Evolutionary conservation across 2,329 filamentous ascomycete species (phyloP).

Genomic region (Fusarium papillatum): DNA sequence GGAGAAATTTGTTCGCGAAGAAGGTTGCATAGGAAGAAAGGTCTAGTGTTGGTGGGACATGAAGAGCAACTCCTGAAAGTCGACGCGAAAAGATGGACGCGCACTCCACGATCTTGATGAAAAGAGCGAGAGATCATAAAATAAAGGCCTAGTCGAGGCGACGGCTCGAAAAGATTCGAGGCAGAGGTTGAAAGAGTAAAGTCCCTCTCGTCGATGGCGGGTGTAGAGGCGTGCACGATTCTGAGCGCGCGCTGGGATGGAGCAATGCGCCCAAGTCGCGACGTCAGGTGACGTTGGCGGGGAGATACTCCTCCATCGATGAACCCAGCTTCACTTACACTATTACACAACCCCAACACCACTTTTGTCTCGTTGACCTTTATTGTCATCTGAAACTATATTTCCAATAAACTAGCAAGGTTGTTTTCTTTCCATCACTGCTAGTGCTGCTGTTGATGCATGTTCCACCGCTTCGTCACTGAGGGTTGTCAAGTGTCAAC

Average conservation of each 20-base stretch:
- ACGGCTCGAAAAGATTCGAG: slow-evolving; percentile 5
- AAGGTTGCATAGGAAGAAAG: slow-evolving; percentile 25
- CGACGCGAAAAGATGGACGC: slow-evolving; percentile 4
- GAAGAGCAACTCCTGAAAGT: slow-evolving; percentile 19
- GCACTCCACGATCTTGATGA: background rate
- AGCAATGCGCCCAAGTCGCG: slow-evolving; percentile 40
- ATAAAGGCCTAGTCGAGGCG: background rate
- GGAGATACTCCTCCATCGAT: background rate
- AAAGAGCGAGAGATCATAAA: background rate
- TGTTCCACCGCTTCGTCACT: background rate
- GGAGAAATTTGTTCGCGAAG: slow-evolving; percentile 22
- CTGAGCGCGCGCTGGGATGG: slow-evolving; percentile 23
- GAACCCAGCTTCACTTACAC: slow-evolving; percentile 1
- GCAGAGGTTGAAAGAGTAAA: slow-evolving; percentile 12
- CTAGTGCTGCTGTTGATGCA: background rate
- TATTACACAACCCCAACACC: background rate
- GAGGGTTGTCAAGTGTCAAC: background rate
- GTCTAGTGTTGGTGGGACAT: slow-evolving; percentile 15
- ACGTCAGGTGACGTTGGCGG: slow-evolving; percentile 44
- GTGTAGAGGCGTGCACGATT: slow-evolving; percentile 13
- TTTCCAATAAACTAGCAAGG: background rate
- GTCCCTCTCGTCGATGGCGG: slow-evolving; percentile 15
- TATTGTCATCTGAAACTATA: too few species aligned
- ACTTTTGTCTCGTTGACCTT: background rate
- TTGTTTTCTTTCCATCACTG: background rate